Evolutionary conservation across 345 rosid species (phyloP), one percentile per base, ranked within the genome.

Genomic region (Nephelium lappaceum): DNA sequence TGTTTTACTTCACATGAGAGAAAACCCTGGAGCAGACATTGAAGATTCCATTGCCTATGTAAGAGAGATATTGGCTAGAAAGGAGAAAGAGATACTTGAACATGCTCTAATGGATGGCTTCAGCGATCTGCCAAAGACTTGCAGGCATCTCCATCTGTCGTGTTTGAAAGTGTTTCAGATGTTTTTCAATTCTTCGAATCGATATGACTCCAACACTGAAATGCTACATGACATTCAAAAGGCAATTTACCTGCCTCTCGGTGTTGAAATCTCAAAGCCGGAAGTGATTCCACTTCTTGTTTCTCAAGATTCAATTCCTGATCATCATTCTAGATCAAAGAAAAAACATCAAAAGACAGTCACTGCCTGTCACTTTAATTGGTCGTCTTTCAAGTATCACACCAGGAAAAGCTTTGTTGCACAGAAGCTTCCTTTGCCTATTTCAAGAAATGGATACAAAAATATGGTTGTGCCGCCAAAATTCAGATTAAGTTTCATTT

Each of bases 181-280:
- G 90, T 89, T 91, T 77, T 89, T 77, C 69, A 68, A 85, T 81
- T 81, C 90, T 45, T 78, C 80, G 65, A 91, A 89, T 70, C 80
- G 80, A 57, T 88, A 51, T 51, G 88, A 89, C 72, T 86, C 91
- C 1, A 51, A 79, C 31, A 80, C 77, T 0, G 84, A 80, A 23
- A 42, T 89, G 84, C 66, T 87, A 51, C 78, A 67, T 14, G 91
- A 92, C 80, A 88, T 92, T 73, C 83, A 84, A 55, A 85, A 88
- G 42, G 92, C 94, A 15, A 82, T 92, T 25, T 80, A 85, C 57
- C 68, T 76, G 68, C 93, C 93, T 11, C 72, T 79, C 21, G 51
- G 73, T 66, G 76, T 86, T 38, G 27, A 71, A 64, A 69, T 58
- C 31, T 16, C 55, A 7, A 77, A 66, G 53, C 72, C 71, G 10